Evolutionary conservation across 768 basidiomycete species (phyloP).

Genomic region (Hygrophoropsis aurantiaca): DNA sequence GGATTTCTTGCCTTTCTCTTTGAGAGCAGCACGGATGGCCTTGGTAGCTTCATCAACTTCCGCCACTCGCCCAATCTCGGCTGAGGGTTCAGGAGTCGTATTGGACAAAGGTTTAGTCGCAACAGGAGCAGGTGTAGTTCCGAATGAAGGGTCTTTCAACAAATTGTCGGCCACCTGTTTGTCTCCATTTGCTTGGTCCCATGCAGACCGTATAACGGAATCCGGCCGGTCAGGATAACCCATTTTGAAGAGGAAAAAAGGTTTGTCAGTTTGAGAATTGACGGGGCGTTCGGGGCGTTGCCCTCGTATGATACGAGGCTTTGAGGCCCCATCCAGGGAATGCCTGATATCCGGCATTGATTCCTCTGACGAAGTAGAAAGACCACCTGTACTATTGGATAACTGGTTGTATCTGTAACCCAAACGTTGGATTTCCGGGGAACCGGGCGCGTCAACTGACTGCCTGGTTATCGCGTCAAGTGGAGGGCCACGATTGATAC

Average conservation of each 20-base stretch:
- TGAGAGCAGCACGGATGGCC: conserved; percentile 61
- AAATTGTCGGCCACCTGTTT: conserved; percentile 58
- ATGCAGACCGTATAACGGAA: conserved; percentile 58
- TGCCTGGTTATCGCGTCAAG: conserved; percentile 20
- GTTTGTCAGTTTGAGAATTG: conserved; percentile 15
- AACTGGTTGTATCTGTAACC: conserved; percentile 48
- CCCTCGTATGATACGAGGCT: conserved; percentile 56
- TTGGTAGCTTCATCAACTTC: conserved; percentile 75
- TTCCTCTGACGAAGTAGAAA: conserved; percentile 70
- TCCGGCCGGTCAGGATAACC: conserved; percentile 49
- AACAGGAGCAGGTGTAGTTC: conserved; percentile 28
- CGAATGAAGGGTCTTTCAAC: conserved; percentile 59
- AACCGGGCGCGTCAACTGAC: conserved; percentile 40
- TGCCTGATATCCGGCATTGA: conserved; percentile 51
- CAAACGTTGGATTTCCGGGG: conserved; percentile 58
- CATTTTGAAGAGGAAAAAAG: conserved; percentile 60
- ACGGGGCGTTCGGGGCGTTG: conserved; percentile 38
- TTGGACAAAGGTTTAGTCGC: conserved; percentile 10
- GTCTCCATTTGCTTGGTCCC: conserved; percentile 62
- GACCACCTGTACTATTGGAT: conserved; percentile 36
- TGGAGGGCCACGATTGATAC: conserved; percentile 53
- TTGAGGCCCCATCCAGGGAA: conserved; percentile 43
- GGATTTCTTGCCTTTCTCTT: conserved; percentile 80
- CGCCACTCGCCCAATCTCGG: conserved; percentile 58
- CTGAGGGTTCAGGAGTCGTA: conserved; percentile 6